These are phyloP conservation scores for Citrus sp. DNA, from an alignment of 345 rosid genomes.

Conservation along the genomic window DNA sequence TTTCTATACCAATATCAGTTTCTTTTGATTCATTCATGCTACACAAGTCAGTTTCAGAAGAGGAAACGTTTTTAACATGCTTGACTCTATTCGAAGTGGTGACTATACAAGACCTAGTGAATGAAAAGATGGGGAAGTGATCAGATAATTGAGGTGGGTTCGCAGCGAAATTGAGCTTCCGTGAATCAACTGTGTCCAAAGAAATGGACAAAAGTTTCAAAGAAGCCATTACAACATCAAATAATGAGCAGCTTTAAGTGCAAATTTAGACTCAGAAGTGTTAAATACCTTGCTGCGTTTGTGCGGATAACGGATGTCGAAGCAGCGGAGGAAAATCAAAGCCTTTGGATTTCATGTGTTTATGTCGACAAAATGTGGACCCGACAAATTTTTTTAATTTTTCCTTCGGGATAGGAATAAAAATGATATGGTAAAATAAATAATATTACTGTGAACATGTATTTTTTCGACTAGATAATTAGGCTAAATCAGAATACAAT, in stretches of 20 bases:
- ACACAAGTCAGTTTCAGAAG: constrained; percentile 32
- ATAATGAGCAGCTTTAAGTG: not conserved
- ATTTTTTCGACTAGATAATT: too few relatives aligned
- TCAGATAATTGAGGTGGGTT: constrained; percentile 41
- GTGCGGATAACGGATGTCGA: constrained; percentile 4
- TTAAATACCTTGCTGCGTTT: not conserved
- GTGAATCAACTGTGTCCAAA: constrained; percentile 48
- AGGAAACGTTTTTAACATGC: constrained; percentile 34
- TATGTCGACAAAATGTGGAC: not conserved
- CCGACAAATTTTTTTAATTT: not conserved
- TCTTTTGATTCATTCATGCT: constrained; percentile 19
- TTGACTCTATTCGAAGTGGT: constrained; percentile 32
- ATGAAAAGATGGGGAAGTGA: constrained; percentile 34
- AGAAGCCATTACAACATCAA: constrained; percentile 45
- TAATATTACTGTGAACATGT: too few relatives aligned
- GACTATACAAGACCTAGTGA: constrained; percentile 30
- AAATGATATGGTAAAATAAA: too few relatives aligned
- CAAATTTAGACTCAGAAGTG: not conserved
- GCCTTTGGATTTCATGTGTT: not conserved
- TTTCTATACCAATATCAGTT: constrained; percentile 17
- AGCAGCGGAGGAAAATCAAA: constrained; percentile 12
- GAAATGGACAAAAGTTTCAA: constrained; percentile 40
- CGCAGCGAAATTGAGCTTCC: constrained; percentile 37
- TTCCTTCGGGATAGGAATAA: too few relatives aligned
- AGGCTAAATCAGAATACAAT: too few relatives aligned